Evolutionary conservation across 1,139 yeast species (phyloP), one percentile per base, ranked within the genome.

Genomic region (Pichia sp.): DNA sequence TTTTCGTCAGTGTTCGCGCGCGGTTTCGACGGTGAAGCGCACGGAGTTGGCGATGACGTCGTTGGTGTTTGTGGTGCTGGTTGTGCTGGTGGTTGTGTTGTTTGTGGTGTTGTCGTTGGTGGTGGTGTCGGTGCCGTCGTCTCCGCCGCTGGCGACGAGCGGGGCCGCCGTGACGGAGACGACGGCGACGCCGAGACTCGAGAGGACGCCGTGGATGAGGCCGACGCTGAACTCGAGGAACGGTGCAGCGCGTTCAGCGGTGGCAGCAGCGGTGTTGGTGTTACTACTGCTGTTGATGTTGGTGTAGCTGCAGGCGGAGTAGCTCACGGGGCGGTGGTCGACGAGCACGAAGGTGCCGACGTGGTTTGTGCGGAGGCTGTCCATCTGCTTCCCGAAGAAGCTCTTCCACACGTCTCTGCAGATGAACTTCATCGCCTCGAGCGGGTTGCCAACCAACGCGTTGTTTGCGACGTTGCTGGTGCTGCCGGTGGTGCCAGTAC

Each of bases 351-450:
- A 85, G 0, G 91, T 83, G 5, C 93, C 77, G 38, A 95, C 65
- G 59, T 91, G 97, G 59, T 91, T 91, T 1, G 98, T 91, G 49
- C 95, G 73, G 47, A 91, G 68, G 55, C 86, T 88, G 60, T 88
- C 96, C 69, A 91, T 85, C 61, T 84, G 96, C 60, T 88, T 91
- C 36, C 79, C 76, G 62, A 78, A 88, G 31, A 89, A 58, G 39
- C 73, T 64, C 52, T 75, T 77, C 97, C 97, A 89, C 28, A 89
- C 82, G 53, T 91, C 96, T 38, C 95, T 74, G 61, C 97, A 88
- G 2, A 89, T 76, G 56, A 86, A 88, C 62, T 89, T 89, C 88
- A 89, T 84, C 38, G 88, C 74, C 51, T 85, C 91, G 36, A 89
- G 31, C 10, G 45, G 40, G 14, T 36, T 36, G 4, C 36, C 39